A percentile compares a stretch with the other conserved stretches of the same genome.
phyloP scores from a whole-genome alignment of 768 basidiomycete genomes.

The Leccinum sublutescens region DNA sequence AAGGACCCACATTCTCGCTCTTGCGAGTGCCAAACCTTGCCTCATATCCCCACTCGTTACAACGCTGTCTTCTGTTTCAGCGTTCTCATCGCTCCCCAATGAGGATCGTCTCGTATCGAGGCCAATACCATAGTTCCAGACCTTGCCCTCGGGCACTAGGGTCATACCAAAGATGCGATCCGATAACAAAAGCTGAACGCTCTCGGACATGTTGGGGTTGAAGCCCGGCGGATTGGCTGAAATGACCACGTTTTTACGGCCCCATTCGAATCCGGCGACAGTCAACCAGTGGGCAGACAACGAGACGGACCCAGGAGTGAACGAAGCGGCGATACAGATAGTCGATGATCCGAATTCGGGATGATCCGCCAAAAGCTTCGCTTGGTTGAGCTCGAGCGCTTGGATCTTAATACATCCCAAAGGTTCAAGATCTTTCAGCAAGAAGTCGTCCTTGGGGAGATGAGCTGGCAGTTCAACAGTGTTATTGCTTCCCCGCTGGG shows the following conservation, averaged over 20 bases:
- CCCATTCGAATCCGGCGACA: conserved; percentile 97
- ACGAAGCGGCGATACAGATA: conserved; percentile 91
- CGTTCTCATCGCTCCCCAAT: too few species aligned
- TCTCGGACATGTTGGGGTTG: conserved; percentile 98
- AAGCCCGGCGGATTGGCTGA: conserved; percentile 87
- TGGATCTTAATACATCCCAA: conserved; percentile 98
- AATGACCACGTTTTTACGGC: conserved; percentile 87
- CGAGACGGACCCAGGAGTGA: conserved; percentile 97
- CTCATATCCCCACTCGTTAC: too few species aligned
- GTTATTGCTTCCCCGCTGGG: conserved; percentile 95
- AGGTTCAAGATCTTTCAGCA: conserved; percentile 93
- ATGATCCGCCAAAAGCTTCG: conserved; percentile 96
- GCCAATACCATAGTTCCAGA: conserved; percentile 97
- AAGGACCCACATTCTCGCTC: too few species aligned
- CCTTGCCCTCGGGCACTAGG: conserved; percentile 86
- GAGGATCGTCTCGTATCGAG: conserved; percentile 30
- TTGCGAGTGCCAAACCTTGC: too few species aligned
- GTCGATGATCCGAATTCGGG: conserved; percentile 93
- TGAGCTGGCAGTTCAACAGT: conserved; percentile 87
- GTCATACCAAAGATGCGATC: conserved; percentile 97
- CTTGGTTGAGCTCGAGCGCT: conserved; percentile 87
- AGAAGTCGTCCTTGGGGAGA: conserved; percentile 91
- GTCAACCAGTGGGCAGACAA: conserved; percentile 89
- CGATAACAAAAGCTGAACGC: conserved; percentile 88
- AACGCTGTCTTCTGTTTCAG: too few species aligned